Evolutionary conservation across 2,329 filamentous ascomycete genomes (phyloP).

Genomic region (Colletotrichum noveboracense): DNA sequence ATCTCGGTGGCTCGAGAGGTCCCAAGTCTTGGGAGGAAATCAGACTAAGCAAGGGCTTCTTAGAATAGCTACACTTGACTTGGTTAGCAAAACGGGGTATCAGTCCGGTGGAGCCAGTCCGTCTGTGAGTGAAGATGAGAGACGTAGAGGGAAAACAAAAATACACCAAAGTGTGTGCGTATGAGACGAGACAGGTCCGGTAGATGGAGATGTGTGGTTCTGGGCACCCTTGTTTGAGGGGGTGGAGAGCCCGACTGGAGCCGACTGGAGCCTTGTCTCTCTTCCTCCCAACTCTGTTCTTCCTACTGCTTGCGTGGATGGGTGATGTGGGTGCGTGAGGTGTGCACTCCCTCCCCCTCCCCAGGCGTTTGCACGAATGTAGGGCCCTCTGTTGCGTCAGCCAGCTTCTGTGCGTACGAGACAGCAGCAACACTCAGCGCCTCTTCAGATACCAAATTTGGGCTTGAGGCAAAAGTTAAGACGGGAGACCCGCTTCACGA

Average conservation of each 20-base stretch:
- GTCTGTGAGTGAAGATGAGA: neutral
- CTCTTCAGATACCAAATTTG: neutral
- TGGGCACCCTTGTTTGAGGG: conserved; percentile 11
- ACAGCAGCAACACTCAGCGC: neutral
- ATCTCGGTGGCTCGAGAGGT: neutral
- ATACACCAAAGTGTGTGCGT: conserved; percentile 10
- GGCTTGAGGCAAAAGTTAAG: conserved; percentile 3
- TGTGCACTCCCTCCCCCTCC: neutral
- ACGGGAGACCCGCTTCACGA: neutral
- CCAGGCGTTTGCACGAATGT: neutral
- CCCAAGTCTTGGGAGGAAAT: neutral
- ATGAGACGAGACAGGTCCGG: conserved; percentile 17
- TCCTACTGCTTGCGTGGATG: neutral
- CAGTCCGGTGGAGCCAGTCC: conserved; percentile 13
- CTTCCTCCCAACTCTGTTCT: neutral
- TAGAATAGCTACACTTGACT: conserved; percentile 15
- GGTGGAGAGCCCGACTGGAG: neutral
- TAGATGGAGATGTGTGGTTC: conserved; percentile 2
- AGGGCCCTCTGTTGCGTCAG: neutral
- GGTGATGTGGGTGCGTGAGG: neutral
- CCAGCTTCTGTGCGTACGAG: conserved; percentile 12
- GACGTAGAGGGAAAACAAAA: neutral
- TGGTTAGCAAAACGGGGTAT: conserved; percentile 16
- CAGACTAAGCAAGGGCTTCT: conserved; percentile 16
- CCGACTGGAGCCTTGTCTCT: neutral